These are phyloP conservation scores for Penicillium glabrum DNA, from an alignment of 2,329 filamentous ascomycete genomes.

Conservation along the genomic window DNA sequence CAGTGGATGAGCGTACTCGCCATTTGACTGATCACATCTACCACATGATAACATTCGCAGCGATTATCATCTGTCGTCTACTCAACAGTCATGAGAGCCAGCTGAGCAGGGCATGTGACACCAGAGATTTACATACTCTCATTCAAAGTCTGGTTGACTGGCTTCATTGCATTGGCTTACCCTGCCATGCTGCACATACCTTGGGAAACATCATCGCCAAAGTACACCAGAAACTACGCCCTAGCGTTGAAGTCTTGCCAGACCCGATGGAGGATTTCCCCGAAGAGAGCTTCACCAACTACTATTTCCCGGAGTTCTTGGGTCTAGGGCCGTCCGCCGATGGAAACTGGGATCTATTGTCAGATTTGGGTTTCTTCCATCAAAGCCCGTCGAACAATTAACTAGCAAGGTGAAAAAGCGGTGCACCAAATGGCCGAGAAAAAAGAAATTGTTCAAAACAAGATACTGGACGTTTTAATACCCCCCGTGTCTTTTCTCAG, in stretches of 20 bases:
- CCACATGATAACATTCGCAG: constrained; percentile 50
- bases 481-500: constrained; percentile 29
- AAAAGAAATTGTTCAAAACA: background rate
- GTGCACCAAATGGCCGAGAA: background rate
- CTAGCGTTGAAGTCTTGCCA: constrained; percentile 14
- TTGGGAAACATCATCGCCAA: constrained; percentile 40
- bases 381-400: constrained; percentile 42
- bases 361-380: constrained; percentile 26
- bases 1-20: constrained; percentile 44
- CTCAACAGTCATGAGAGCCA: constrained; percentile 40
- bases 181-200: constrained; percentile 44
- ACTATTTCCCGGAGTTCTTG: constrained; percentile 34
- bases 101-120: constrained; percentile 29
- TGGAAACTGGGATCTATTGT: constrained; percentile 30
- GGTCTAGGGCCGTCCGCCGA: constrained; percentile 28
- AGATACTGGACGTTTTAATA: constrained; percentile 8
- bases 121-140: constrained; percentile 34
- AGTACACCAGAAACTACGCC: constrained; percentile 35
- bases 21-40: constrained; percentile 51
- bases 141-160: constrained; percentile 38
- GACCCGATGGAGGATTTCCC: constrained; percentile 12
- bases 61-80: constrained; percentile 32
- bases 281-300: constrained; percentile 22
- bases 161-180: constrained; percentile 43
- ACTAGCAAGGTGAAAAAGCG: background rate